These are phyloP conservation scores for Ceratocystis destructans DNA, from an alignment of 2,329 filamentous ascomycete genomes.

Conservation along the genomic window DNA sequence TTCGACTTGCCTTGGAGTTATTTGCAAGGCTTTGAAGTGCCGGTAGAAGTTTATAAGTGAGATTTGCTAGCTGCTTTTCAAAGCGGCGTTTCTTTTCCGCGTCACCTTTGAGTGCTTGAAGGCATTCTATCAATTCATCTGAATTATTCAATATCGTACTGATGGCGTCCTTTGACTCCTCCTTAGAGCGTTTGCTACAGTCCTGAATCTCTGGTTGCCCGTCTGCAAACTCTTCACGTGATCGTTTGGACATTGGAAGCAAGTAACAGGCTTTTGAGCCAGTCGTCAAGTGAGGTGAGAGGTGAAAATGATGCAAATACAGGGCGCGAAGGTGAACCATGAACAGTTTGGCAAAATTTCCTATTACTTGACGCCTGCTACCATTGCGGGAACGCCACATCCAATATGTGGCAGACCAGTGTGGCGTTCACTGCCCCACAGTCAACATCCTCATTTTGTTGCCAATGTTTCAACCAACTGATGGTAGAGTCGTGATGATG, in stretches of 20 bases:
- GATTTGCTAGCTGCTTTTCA: constrained; percentile 17
- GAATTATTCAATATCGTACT: constrained; percentile 26
- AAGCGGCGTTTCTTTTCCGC: constrained; percentile 21
- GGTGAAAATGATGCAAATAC: neutral
- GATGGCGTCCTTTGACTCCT: constrained; percentile 23
- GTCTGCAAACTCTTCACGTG: constrained; percentile 13
- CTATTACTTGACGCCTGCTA: neutral
- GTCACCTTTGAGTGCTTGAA: constrained; percentile 26
- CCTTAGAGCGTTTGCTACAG: constrained; percentile 21
- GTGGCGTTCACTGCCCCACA: constrained; percentile 18
- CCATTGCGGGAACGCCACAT: constrained; percentile 16
- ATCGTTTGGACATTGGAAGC: constrained; percentile 18
- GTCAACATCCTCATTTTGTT: constrained; percentile 17
- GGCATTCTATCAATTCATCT: constrained; percentile 29
- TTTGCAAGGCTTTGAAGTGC: constrained; percentile 22
- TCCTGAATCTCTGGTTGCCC: constrained; percentile 6
- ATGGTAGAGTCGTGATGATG: constrained; percentile 16
- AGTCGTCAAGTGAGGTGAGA: neutral
- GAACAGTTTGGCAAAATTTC: constrained; percentile 8
- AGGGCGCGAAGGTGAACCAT: neutral
- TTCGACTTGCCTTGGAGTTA: constrained; percentile 7
- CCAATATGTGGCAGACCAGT: neutral
- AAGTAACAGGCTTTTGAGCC: neutral
- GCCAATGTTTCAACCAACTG: constrained; percentile 14
- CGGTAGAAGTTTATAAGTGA: constrained; percentile 24